Base-by-base conservation (phyloP, 805 yeast species). In the Yamadazyma tumulicola region DNA sequence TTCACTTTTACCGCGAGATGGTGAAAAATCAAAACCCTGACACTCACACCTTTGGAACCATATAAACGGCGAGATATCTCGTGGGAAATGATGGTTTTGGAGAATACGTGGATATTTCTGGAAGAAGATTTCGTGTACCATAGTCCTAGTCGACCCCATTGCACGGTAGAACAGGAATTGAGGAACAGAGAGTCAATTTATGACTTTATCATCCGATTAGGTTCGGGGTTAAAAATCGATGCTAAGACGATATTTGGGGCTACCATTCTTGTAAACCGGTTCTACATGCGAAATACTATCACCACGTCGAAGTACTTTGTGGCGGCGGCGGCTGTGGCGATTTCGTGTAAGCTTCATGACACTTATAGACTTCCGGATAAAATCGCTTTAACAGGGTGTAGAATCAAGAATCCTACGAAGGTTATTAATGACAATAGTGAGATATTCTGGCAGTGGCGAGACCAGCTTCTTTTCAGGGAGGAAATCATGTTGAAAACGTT, bases 361-460 rank as follows among this genome's bases (percentile, higher is more conserved):
- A 64, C 57, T 5, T 67, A 64, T 39, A 41, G 72, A 16, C 63
- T 54, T n/a, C 70, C 72, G 4, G 72, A 66, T 37, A 64, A 59
- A 45, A 61, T 67, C 7, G 71, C 72, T 7, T 42, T 65, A 43
- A 46, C 55, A 4, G 69, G 62, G 5, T 60, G 69, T 35, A 50
- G 40, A 21, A 31, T 64, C 27, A 61, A 62, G 38, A 62, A 57
- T 41, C 61, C 67, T 4, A 62, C 67, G 5, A 37, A 47, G n/a
- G 45, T 46, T 26, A 41, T 45, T 2, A 69, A 66, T 31, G 69
- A 65, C 41, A 69, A 64, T 22, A 59, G 61, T 37, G 60, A 59
- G 14, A 37, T 56, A 32, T 67, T 64, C 45, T 67, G 73, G 73
- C 54, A 54, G 27, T 67, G 72, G 72, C 36, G 71, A 20, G 73